Percentiles rank a stretch among this genome's conserved stretches.
Conservation (phyloP, 768 basidiomycete species). For the Russula earlei region DNA sequence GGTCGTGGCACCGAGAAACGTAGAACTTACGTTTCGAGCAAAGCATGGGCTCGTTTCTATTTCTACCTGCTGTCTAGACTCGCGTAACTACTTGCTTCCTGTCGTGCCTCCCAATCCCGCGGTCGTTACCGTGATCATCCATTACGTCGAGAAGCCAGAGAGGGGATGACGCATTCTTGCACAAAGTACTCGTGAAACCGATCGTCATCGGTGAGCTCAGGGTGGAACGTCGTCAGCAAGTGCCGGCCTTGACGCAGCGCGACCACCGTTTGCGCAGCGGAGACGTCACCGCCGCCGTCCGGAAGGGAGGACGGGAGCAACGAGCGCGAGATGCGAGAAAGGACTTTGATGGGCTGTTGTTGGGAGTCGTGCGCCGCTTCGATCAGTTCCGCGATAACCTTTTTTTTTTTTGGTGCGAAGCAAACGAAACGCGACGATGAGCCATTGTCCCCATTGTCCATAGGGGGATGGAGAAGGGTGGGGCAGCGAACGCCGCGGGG, state of each 20-base stretch:
- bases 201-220: slow-evolving; percentile 79
- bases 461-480: no score
- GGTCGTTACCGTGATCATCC: no score
- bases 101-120: no score
- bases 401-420: not conserved
- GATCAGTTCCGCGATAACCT: slow-evolving; percentile 57
- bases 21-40: no score
- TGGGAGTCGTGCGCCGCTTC: slow-evolving; percentile 39
- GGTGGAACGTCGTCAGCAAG: slow-evolving; percentile 88
- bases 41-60: no score
- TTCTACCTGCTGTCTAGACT: no score
- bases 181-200: slow-evolving; percentile 93
- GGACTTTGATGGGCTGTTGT: slow-evolving; percentile 59
- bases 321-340: slow-evolving; percentile 56
- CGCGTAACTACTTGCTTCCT: no score
- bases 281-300: slow-evolving; percentile 34
- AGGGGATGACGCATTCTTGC: slow-evolving; percentile 52
- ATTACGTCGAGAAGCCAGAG: slow-evolving; percentile 1
- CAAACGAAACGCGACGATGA: no score
- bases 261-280: slow-evolving; percentile 61
- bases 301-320: slow-evolving; percentile 30
- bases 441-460: no score
- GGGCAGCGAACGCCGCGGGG: not conserved
- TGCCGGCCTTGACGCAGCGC: slow-evolving; percentile 79
- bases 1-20: no score